Conservation (phyloP, 176 grass and related monocot genomes). For the Miscanthus lutarioriparius region DNA sequence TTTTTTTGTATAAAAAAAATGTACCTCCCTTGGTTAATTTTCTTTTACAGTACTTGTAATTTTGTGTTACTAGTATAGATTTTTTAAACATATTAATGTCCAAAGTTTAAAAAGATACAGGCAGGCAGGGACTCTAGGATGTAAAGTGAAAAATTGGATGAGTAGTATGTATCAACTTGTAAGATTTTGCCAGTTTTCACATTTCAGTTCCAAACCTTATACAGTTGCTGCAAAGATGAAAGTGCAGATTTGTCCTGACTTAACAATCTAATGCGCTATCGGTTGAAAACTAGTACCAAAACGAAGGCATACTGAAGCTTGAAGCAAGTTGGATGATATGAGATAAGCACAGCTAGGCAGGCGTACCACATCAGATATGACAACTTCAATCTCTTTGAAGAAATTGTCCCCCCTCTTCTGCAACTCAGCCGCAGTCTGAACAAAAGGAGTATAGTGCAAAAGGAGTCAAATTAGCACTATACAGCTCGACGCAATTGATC, state of each 20-base stretch:
- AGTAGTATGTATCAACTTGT: neutral
- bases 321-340: neutral
- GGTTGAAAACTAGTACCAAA: neutral
- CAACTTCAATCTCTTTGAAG: conserved; percentile 82
- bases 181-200: neutral
- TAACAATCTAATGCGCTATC: neutral
- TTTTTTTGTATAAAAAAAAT: neutral
- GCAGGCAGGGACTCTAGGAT: neutral
- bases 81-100: neutral
- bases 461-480: neutral
- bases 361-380: conserved; percentile 88
- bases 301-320: neutral
- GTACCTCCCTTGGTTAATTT: neutral
- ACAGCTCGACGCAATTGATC: neutral
- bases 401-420: conserved; percentile 85
- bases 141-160: neutral
- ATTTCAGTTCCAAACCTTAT: neutral
- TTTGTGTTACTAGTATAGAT: neutral
- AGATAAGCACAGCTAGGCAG: neutral
- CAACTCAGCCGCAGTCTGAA: conserved; percentile 69
- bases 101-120: neutral
- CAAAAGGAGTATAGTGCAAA: too few species aligned
- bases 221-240: neutral
- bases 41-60: neutral
- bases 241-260: neutral